phyloP scores from a whole-genome alignment of 192 early-diverging fungal genomes.

The Coemansia sp. region DNA sequence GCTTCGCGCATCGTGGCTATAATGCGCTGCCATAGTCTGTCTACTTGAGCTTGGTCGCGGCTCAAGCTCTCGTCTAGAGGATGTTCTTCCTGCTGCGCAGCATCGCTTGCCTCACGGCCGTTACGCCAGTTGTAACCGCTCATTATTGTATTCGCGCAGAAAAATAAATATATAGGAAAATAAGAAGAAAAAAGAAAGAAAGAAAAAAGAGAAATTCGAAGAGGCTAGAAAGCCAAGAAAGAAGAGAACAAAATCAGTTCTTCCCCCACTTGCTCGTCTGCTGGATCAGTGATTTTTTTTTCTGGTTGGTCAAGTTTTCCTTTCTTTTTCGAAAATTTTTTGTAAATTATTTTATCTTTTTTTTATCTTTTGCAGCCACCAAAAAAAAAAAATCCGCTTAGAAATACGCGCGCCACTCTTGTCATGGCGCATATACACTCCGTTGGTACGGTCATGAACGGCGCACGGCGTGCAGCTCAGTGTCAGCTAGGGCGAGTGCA shows the following conservation, averaged over 20 bases:
- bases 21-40: constrained; percentile 23
- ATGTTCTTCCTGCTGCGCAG: not conserved
- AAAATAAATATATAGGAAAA: not conserved
- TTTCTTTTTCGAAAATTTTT: not conserved
- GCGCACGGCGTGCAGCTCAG: not conserved
- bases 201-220: not conserved
- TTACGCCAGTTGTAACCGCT: not conserved
- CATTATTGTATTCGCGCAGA: not conserved
- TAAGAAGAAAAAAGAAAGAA: not conserved
- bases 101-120: not conserved
- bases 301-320: not conserved
- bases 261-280: not conserved
- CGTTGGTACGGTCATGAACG: not conserved
- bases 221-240: not conserved
- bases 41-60: constrained; percentile 9
- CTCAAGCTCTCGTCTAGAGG: not conserved
- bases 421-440: not conserved
- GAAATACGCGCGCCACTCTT: not conserved
- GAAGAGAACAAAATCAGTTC: not conserved
- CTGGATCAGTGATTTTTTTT: not conserved
- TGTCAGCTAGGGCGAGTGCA: not conserved
- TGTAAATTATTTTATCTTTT: not conserved
- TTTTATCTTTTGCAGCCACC: not conserved
- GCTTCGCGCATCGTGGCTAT: constrained; percentile 6
- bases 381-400: not conserved